Conservation (phyloP, 2,329 filamentous ascomycete species). For the Ceratocystis alfenasii region DNA sequence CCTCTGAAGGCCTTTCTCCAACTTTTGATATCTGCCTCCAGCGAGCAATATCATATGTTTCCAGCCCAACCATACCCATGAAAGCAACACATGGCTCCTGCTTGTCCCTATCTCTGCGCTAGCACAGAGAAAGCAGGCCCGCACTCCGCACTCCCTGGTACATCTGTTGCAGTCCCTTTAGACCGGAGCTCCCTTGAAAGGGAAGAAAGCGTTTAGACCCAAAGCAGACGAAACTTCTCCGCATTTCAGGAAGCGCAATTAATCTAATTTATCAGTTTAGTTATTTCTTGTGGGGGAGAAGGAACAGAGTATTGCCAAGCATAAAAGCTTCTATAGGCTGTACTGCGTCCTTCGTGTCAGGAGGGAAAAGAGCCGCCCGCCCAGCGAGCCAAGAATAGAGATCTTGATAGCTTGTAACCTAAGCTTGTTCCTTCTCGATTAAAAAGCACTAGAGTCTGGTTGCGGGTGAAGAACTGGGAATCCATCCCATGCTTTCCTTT, state of each 20-base stretch:
- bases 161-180: constrained; percentile 6
- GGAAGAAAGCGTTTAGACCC: neutral
- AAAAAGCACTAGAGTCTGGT: neutral
- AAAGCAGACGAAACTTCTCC: constrained; percentile 8
- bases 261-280: neutral
- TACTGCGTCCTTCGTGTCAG: neutral
- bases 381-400: no score
- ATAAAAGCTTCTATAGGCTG: neutral
- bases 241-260: neutral
- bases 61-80: neutral
- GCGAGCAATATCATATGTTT: neutral
- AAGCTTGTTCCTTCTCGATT: no score
- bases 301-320: neutral
- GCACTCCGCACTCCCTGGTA: neutral
- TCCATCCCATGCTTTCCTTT: neutral
- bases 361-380: no score
- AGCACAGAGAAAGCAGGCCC: neutral
- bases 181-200: constrained; percentile 11
- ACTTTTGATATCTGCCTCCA: neutral
- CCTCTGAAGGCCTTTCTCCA: neutral
- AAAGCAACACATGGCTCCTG: no score
- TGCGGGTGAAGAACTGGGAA: neutral
- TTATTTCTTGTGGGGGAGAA: neutral
- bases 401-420: no score
- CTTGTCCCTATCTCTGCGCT: neutral